Percentiles rank a stretch among this genome's conserved stretches.
Evolutionary conservation across 768 basidiomycete species (phyloP).

Genomic region (Suillus occidentalis): DNA sequence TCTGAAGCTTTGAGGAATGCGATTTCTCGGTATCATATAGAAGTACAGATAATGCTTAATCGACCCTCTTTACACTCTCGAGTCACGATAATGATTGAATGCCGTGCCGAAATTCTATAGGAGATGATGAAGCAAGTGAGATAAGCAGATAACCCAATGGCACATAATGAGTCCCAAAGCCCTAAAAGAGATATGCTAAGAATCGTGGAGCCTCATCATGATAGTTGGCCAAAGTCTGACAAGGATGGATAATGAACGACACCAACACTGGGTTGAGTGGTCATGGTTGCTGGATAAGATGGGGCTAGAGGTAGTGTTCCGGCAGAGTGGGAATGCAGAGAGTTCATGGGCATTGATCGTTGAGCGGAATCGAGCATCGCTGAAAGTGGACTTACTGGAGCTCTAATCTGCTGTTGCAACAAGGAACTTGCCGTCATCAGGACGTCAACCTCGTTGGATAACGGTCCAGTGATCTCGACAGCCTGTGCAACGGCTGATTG

Average conservation of each 20-base stretch:
- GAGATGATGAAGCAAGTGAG: constrained; percentile 25
- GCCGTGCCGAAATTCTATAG: constrained; percentile 29
- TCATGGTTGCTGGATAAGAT: constrained; percentile 28
- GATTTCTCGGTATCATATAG: constrained; percentile 32
- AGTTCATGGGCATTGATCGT: constrained; percentile 27
- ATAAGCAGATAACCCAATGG: constrained; percentile 22
- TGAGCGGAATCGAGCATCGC: constrained; percentile 27
- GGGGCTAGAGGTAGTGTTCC: constrained; percentile 28
- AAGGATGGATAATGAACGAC: constrained; percentile 25
- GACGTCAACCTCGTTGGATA: constrained; percentile 79
- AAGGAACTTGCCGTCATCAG: constrained; percentile 66
- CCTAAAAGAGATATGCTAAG: constrained; percentile 19
- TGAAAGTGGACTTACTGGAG: constrained; percentile 26
- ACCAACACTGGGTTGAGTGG: constrained; percentile 16
- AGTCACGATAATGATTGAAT: constrained; percentile 16
- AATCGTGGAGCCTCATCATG: constrained; percentile 15
- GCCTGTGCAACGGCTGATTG: constrained; percentile 83
- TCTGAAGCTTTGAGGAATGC: constrained; percentile 27
- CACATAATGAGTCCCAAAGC: constrained; percentile 30
- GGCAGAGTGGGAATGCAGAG: constrained; percentile 36
- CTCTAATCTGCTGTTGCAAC: constrained; percentile 44
- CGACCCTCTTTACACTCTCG: constrained; percentile 22
- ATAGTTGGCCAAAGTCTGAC: constrained; percentile 26
- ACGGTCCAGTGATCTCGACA: constrained; percentile 70
- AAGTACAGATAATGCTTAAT: constrained; percentile 38